These are phyloP conservation scores for Tanacetum coccineum DNA, from an alignment of 129 eudicot species.

Conservation along the genomic window DNA sequence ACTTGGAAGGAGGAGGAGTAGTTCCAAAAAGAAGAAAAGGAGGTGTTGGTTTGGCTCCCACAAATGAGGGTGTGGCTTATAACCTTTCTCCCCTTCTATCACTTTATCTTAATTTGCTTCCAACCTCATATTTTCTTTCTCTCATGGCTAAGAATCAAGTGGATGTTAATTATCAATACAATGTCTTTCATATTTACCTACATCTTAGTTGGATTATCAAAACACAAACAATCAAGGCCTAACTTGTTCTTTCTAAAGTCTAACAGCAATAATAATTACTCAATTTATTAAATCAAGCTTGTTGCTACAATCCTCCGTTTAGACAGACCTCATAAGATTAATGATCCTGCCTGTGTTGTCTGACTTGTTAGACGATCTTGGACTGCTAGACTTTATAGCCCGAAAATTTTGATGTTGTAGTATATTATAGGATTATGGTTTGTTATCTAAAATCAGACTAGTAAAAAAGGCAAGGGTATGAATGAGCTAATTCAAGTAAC, in stretches of 20 bases:
- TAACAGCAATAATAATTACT: too few relatives aligned
- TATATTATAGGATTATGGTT: too few relatives aligned
- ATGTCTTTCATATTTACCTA: not conserved
- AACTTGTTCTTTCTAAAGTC: too few relatives aligned
- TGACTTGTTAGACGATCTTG: too few relatives aligned
- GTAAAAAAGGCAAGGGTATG: too few relatives aligned
- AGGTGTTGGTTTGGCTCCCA: slow-evolving; percentile 32
- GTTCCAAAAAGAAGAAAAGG: slow-evolving; percentile 8
- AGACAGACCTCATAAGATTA: too few relatives aligned
- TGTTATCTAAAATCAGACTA: not conserved
- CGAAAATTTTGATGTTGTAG: not conserved
- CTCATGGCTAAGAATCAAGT: slow-evolving; percentile 27
- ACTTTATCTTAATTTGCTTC: slow-evolving; percentile 51
- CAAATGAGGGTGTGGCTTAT: slow-evolving; percentile 50
- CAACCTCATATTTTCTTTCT: slow-evolving; percentile 37
- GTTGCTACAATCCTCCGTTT: too few relatives aligned
- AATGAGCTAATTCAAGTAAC: too few relatives aligned
- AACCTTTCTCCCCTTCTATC: slow-evolving; percentile 37
- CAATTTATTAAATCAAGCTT: too few relatives aligned
- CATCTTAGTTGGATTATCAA: not conserved
- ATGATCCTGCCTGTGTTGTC: too few relatives aligned
- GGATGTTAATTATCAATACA: slow-evolving; percentile 9
- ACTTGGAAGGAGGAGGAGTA: not conserved
- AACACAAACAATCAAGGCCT: too few relatives aligned
- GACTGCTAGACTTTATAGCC: not conserved